These are phyloP conservation scores for Ganoderma multipileum DNA, from an alignment of 1,284 basidiomycete species.

Conservation along the genomic window DNA sequence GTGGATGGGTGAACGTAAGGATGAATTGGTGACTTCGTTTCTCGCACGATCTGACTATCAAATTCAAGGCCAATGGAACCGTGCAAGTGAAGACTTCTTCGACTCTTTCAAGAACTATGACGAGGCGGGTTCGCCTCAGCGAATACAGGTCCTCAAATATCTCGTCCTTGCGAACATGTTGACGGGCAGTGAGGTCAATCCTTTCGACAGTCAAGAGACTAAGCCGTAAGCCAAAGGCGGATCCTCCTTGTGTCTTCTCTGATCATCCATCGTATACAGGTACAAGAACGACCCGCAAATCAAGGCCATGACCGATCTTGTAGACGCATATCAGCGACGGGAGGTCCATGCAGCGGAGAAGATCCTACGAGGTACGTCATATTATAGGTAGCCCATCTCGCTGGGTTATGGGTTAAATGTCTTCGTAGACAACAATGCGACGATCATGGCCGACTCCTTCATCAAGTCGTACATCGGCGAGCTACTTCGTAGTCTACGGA, in stretches of 20 bases:
- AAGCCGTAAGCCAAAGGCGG: conserved; percentile 74
- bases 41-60: neutral
- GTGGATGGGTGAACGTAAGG: conserved; percentile 99
- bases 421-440: conserved; percentile 82
- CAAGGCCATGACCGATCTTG: conserved; percentile 96
- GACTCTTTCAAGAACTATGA: conserved; percentile 99
- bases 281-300: conserved; percentile 98
- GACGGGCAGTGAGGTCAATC: conserved; percentile 98
- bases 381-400: neutral
- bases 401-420: conserved; percentile 11
- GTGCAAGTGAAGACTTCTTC: conserved; percentile 98
- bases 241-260: neutral
- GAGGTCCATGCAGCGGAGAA: conserved; percentile 97
- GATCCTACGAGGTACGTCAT: conserved; percentile 79
- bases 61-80: conserved; percentile 89
- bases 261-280: conserved; percentile 46
- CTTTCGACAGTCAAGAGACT: conserved; percentile 99
- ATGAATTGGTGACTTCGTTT: too few species aligned
- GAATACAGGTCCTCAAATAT: conserved; percentile 98
- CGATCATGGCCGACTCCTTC: conserved; percentile 95
- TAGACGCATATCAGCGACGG: conserved; percentile 94
- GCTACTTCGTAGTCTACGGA: conserved; percentile 89
- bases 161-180: conserved; percentile 98
- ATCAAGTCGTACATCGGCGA: conserved; percentile 96
- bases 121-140: conserved; percentile 94